Conservation (phyloP, 2,329 filamentous ascomycete species). For the Trichophaea hybrida region DNA sequence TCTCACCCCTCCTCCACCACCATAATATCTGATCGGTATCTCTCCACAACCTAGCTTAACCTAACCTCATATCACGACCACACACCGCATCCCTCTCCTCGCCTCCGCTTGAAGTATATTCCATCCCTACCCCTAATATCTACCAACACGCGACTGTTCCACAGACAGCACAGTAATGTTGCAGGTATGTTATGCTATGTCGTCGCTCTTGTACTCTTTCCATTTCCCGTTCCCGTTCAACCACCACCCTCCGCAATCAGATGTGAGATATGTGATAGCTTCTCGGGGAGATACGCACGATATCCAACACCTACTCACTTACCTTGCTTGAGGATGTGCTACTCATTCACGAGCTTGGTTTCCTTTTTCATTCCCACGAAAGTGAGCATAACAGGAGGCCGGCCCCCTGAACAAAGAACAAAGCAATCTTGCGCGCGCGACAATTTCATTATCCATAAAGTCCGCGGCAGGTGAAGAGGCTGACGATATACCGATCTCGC, state of each 20-base stretch:
- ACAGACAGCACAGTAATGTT: slow-evolving; percentile 15
- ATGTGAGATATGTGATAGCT: background rate
- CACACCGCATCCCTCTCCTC: too few relatives aligned
- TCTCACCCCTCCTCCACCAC: too few relatives aligned
- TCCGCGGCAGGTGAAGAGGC: background rate
- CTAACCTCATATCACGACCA: too few relatives aligned
- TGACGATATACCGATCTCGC: background rate
- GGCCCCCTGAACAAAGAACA: background rate
- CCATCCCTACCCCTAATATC: background rate
- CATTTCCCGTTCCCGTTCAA: background rate
- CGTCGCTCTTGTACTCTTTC: slow-evolving; percentile 2
- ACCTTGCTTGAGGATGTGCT: background rate
- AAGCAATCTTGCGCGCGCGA: background rate
- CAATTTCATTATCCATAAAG: too few relatives aligned
- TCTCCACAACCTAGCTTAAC: too few relatives aligned
- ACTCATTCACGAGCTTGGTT: too few relatives aligned
- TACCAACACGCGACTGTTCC: background rate
- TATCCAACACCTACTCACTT: background rate
- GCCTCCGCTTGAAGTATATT: too few relatives aligned
- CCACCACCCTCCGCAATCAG: background rate
- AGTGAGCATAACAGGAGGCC: background rate
- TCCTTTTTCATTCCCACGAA: background rate
- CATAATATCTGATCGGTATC: too few relatives aligned
- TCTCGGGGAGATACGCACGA: background rate
- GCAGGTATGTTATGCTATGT: slow-evolving; percentile 24